These are phyloP conservation scores for Hanseniaspora clermontiae DNA, from an alignment of 805 yeast genomes.

Conservation along the genomic window DNA sequence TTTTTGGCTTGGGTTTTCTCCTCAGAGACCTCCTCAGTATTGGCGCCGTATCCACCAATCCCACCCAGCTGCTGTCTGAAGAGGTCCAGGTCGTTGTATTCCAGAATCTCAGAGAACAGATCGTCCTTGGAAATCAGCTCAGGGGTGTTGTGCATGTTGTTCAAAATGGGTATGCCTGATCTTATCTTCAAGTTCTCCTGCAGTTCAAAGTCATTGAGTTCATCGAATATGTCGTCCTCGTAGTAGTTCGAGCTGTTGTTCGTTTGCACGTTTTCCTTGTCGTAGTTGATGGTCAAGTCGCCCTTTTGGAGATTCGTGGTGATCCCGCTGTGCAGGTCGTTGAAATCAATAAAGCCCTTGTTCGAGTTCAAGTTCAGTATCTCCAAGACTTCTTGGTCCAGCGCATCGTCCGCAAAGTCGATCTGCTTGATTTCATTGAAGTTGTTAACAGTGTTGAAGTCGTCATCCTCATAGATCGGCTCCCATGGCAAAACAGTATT, in stretches of 20 bases:
- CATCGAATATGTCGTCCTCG: conserved; percentile 33
- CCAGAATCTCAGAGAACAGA: conserved; percentile 1
- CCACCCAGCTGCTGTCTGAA: conserved; percentile 13
- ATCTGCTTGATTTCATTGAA: neutral
- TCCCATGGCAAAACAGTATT: conserved; percentile 40
- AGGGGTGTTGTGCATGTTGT: conserved; percentile 10
- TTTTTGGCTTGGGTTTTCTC: conserved; percentile 5
- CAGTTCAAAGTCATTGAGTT: conserved; percentile 55
- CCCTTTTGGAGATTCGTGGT: neutral
- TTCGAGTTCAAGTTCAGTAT: conserved; percentile 2
- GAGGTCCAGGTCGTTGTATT: conserved; percentile 9
- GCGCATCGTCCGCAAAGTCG: conserved; percentile 8
- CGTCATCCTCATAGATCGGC: conserved; percentile 17
- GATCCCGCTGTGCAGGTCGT: conserved; percentile 3
- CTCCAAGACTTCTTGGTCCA: conserved; percentile 11
- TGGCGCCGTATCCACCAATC: conserved; percentile 12
- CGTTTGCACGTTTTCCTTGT: neutral
- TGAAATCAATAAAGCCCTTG: conserved; percentile 2
- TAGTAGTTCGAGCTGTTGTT: neutral
- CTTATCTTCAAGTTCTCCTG: conserved; percentile 21
- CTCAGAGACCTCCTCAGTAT: neutral
- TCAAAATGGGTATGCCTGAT: conserved; percentile 10
- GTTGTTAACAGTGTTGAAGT: neutral
- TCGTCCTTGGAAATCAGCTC: neutral
- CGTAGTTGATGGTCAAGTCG: neutral